Percentiles rank a stretch among this genome's conserved stretches.
Evolutionary conservation across 306 rosid species (phyloP).

Genomic region (Vigna hirtella): DNA sequence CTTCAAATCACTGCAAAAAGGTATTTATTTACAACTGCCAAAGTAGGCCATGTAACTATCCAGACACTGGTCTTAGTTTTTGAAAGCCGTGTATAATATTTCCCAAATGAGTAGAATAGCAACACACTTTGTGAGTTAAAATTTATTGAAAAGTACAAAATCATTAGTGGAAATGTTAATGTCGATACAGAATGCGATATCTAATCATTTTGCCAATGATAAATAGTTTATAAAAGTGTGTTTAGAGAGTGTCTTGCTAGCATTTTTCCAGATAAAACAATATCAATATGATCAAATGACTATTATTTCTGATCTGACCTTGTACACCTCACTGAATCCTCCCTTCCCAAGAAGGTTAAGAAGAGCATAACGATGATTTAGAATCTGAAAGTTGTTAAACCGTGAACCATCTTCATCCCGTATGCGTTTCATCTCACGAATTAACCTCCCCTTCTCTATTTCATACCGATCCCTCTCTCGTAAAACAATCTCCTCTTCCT

Average conservation of each 20-base stretch:
- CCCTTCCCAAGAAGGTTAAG: conserved; percentile 99
- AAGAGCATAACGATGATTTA: conserved; percentile 88
- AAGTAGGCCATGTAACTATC: conserved; percentile 68
- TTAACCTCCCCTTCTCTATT: conserved; percentile 91
- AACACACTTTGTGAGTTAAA: not conserved
- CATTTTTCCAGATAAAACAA: conserved; percentile 10
- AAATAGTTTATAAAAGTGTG: not conserved
- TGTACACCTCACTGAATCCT: conserved; percentile 99
- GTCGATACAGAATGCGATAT: not conserved
- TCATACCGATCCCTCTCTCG: conserved; percentile 98
- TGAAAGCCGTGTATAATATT: conserved; percentile 32
- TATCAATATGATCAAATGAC: conserved; percentile 21
- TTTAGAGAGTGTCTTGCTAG: not conserved
- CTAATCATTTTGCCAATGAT: not conserved
- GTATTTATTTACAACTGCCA: conserved; percentile 84
- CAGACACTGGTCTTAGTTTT: conserved; percentile 44
- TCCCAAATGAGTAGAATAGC: not conserved
- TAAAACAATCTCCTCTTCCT: conserved; percentile 89
- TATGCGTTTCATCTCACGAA: conserved; percentile 99
- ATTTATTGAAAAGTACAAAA: not conserved
- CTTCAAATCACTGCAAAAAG: conserved; percentile 99
- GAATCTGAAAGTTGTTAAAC: conserved; percentile 96
- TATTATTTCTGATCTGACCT: conserved; percentile 84
- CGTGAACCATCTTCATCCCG: conserved; percentile 99
- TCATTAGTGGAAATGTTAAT: not conserved